Base-by-base conservation (phyloP, 2,329 filamentous ascomycete genomes). In the Pseudogymnoascus pannorum region DNA sequence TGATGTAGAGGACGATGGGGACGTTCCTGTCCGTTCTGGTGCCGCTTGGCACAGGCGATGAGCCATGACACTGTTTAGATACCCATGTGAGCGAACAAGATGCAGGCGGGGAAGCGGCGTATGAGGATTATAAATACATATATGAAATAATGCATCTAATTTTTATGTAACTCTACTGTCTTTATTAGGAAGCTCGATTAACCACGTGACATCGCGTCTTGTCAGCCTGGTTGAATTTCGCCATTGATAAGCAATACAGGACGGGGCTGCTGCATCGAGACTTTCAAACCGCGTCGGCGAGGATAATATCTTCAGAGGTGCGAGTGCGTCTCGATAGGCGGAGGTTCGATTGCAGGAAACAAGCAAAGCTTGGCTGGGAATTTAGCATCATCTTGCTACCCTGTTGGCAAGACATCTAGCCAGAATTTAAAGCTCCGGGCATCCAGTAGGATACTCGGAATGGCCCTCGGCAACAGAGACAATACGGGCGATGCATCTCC, bases 1-100 rank as follows among this genome's bases (percentile, higher is more conserved):
- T 44, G 70, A 76, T 57, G 74, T 74, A 20, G 69, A 68, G 29
- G 63, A 66, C 29, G 60, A 62, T 5, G 62, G 67, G 62, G 66
- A 59, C 35, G 62, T 36, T 18, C 66, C 61, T 54, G 54, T 61
- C 48, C 26, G 26, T 18, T 20, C 48, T 31, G 48, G 48, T 33
- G 48, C 48, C 48, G 48, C 48, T 20, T 54, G 48, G 48, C 48
- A 54, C 48, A 31, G 48, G 2, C 20, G 48, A 54, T 31, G 48
- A 54, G 26, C n/a, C 16, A 31, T 54, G 48, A 54, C 26, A 31
- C 48, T 54, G 48, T 54, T 54, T 54, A 54, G 48, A 54, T 54
- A 54, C 48, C 48, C 48, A 31, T 54, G 48, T 54, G 26, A 54
- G 48, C 48, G 48, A 54, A 54, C 24, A 54, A 54, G 48, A 14